Conservation (phyloP, 176 grass and related monocot species). For the Metroxylon sagu region DNA sequence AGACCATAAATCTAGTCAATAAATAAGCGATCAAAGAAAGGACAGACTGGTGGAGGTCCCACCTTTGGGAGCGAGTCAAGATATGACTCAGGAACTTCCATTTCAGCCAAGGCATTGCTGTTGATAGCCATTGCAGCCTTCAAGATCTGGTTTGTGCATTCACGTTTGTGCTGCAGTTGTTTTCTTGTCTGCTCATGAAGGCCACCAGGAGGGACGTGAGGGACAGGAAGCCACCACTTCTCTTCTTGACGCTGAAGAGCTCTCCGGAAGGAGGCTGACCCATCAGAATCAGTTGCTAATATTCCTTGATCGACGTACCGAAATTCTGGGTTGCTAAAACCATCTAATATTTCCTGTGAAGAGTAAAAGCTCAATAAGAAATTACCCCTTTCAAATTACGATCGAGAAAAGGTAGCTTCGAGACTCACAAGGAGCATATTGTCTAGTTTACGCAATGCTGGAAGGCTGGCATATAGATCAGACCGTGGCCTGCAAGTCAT, state of each 20-base stretch:
- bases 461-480: conserved; percentile 80
- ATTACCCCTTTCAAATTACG: background rate
- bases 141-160: conserved; percentile 70
- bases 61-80: conserved; percentile 80
- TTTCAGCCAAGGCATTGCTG: conserved; percentile 71
- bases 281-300: background rate
- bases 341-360: conserved; percentile 73
- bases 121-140: conserved; percentile 96
- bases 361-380: background rate
- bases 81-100: conserved; percentile 84
- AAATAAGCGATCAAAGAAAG: no score
- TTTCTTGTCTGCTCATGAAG: conserved; percentile 41
- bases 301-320: conserved; percentile 92
- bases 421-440: conserved; percentile 91
- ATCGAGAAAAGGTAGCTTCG: background rate
- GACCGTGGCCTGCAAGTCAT: conserved; percentile 80
- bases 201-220: conserved; percentile 44
- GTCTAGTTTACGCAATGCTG: conserved; percentile 76
- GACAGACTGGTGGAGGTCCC: no score
- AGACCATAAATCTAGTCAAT: no score
- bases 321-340: conserved; percentile 71
- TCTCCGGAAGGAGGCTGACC: conserved; percentile 33
- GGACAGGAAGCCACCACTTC: conserved; percentile 97
- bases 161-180: conserved; percentile 71
- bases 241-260: conserved; percentile 49